Percentiles rank a stretch among this genome's conserved stretches.
Conservation (phyloP, 768 basidiomycete genomes). For the Serendipita vermifera region DNA sequence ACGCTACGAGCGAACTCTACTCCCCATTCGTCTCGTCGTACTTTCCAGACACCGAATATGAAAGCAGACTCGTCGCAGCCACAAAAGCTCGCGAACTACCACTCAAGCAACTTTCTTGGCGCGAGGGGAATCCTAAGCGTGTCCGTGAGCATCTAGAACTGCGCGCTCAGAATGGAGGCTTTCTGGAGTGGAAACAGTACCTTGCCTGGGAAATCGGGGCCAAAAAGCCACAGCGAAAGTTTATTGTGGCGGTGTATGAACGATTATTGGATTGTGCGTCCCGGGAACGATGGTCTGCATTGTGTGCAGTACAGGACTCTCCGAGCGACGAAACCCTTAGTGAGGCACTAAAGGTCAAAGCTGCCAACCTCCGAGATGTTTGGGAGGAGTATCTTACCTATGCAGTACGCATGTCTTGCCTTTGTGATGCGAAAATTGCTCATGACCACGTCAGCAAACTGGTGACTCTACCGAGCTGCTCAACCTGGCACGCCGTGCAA, state of each 20-base stretch:
- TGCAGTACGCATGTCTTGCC: not conserved
- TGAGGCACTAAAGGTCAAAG: not conserved
- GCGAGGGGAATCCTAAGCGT: constrained; percentile 52
- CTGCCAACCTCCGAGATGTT: not conserved
- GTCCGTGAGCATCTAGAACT: not conserved
- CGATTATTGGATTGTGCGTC: constrained; percentile 17
- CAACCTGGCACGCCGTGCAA: not conserved
- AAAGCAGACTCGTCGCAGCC: constrained; percentile 57
- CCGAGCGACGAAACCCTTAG: not conserved
- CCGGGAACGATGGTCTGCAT: constrained; percentile 1
- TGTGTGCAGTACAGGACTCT: not conserved
- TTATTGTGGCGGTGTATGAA: not conserved
- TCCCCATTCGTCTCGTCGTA: constrained; percentile 79
- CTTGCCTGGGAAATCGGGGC: constrained; percentile 11
- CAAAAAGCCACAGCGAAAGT: not conserved
- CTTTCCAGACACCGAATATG: constrained; percentile 64
- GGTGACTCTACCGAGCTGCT: no score
- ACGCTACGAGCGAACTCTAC: constrained; percentile 72
- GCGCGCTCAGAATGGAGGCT: not conserved
- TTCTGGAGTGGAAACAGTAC: constrained; percentile 21
- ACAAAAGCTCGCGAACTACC: constrained; percentile 56
- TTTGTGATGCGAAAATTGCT: no score
- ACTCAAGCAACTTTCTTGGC: constrained; percentile 44
- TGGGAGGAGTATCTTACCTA: not conserved
- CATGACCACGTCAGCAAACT: no score